Percentiles rank a stretch among this genome's conserved stretches.
phyloP scores from a whole-genome alignment of 1,139 yeast genomes.

The Suhomyces wounanorum region DNA sequence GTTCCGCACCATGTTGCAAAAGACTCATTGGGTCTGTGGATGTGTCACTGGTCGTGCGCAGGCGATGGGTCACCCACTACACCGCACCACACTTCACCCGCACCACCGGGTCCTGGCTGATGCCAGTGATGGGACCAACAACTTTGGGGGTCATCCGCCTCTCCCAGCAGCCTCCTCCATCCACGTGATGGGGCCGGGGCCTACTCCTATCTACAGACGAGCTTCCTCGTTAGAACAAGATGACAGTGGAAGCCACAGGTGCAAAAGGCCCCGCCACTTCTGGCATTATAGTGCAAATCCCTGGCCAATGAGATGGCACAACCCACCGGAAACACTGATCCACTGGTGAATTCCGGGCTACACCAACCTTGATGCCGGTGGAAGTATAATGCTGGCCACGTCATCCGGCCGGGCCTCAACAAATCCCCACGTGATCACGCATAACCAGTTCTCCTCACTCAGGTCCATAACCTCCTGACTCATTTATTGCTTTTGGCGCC shows the following conservation, averaged over 20 bases:
- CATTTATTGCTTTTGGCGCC: conserved; percentile 12
- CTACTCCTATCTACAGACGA: not conserved
- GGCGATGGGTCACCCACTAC: not conserved
- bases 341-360: no score
- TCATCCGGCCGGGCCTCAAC: not conserved
- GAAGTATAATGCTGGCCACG: not conserved
- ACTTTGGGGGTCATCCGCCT: not conserved
- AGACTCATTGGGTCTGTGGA: not conserved
- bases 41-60: not conserved
- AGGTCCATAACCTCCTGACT: conserved; percentile 7
- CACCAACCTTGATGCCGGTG: no score
- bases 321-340: no score
- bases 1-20: not conserved
- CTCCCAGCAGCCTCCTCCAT: not conserved
- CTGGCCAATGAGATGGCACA: no score
- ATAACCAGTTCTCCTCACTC: not conserved
- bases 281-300: not conserved
- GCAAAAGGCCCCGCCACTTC: not conserved
- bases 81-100: no score
- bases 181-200: not conserved
- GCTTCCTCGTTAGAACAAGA: not conserved
- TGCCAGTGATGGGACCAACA: not conserved
- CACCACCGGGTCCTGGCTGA: not conserved
- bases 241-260: not conserved
- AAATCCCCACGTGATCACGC: not conserved